Evolutionary conservation across 1,284 basidiomycete genomes (phyloP), one percentile per base, ranked within the genome.

Genomic region (Vanrija pseudolonga): DNA sequence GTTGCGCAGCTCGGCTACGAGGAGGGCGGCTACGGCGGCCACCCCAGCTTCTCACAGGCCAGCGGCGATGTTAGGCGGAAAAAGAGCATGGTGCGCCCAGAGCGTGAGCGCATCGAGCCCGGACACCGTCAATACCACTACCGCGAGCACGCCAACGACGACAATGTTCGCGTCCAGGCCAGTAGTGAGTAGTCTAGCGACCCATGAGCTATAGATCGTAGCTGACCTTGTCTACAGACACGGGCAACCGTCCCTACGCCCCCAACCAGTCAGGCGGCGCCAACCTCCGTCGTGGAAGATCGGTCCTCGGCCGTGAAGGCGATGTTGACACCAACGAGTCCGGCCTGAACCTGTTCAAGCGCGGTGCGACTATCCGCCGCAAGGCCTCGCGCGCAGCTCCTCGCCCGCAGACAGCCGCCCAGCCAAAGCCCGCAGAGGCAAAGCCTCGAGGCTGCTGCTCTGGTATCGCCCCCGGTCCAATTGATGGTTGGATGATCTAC

Each of bases 81-180:
- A 81, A 95, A 94, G 83, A 91, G 88, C 69, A 83, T 98, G 45
- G 90, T 98, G 51, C 81, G 85, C 53, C 95, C 96, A 8, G 95
- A 98, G 76, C 82, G 95, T 59, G 95, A 97, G 80, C 90, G 95
- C 80, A 91, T 98, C 68, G 94, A 97, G 71, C 93, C 94, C 9
- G 86, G 85, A 46, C 93, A 98, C 80, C 84, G 93, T 42, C 86
- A 95, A 64, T 98, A 89, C 86, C 89, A 98, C 78, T 98, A 98
- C 77, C 86, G 92, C 50, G 87, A 83, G 61, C 92, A 90, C 76
- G 90, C 90, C 15, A 87, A 88, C 19, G 85, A 89, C 69, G 82
- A 91, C 73, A 85, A 87, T 71, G 80, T 85, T 55, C 84, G 84
- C 53, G 83, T 92, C 18, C 79, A 86, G 71, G 87, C 90, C 19